Conservation (phyloP, 495 filamentous ascomycete genomes). For the Podospora australis region DNA sequence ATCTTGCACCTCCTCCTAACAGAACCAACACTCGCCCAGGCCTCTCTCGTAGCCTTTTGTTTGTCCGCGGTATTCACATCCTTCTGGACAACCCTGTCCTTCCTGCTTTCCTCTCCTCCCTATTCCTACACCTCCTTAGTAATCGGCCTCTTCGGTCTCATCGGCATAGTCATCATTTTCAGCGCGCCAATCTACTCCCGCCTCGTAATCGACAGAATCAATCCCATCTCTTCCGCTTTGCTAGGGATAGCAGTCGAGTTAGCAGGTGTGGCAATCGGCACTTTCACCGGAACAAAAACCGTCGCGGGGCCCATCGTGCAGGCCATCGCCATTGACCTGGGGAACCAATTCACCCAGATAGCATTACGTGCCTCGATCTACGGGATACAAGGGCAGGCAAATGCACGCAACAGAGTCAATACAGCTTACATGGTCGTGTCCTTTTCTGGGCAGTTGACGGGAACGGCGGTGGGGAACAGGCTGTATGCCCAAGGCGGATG, state of each 20-base stretch:
- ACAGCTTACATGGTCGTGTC: conserved; percentile 74
- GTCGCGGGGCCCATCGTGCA: conserved; percentile 72
- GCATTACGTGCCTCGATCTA: conserved; percentile 70
- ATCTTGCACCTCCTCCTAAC: conserved; percentile 55
- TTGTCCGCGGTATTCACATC: conserved; percentile 36
- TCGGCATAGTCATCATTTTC: conserved; percentile 63
- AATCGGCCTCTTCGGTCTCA: conserved; percentile 74
- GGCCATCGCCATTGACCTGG: conserved; percentile 66
- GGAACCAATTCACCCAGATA: conserved; percentile 67
- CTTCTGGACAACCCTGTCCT: conserved; percentile 80
- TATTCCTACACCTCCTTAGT: conserved; percentile 60
- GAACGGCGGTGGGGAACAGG: conserved; percentile 65
- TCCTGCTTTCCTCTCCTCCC: conserved; percentile 61
- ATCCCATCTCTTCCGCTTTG: conserved; percentile 59
- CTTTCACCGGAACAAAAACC: conserved; percentile 56
- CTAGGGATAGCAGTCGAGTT: conserved; percentile 53
- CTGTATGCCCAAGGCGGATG: conserved; percentile 66
- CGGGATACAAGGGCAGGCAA: conserved; percentile 60
- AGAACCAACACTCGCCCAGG: conserved; percentile 64
- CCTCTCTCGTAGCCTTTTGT: conserved; percentile 32
- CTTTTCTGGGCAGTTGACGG: conserved; percentile 71
- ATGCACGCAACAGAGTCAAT: conserved; percentile 69
- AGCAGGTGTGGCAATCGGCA: conserved; percentile 60
- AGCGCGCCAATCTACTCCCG: conserved; percentile 62
- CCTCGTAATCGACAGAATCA: conserved; percentile 62